Evolutionary conservation across 192 early-diverging fungal species (phyloP).

Genomic region (Ambispora gerdemannii): DNA sequence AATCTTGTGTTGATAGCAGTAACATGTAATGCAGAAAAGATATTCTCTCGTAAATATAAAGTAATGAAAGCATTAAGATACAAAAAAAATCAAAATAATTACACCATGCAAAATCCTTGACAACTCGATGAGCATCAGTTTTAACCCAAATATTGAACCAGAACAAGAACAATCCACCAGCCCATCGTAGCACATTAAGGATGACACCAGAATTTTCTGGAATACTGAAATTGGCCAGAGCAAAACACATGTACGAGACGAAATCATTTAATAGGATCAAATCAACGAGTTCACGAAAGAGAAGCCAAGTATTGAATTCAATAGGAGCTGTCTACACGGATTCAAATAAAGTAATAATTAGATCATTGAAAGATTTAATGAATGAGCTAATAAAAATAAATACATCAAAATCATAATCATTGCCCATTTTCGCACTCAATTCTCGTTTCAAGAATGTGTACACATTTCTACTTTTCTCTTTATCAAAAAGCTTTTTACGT

Average conservation of each 20-base stretch:
- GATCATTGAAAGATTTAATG: not conserved
- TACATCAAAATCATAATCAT: constrained; percentile 78
- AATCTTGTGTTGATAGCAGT: constrained; percentile 58
- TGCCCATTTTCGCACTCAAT: constrained; percentile 75
- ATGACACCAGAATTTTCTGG: constrained; percentile 62
- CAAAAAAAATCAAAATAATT: constrained; percentile 39
- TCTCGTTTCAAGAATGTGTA: constrained; percentile 63
- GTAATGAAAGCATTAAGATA: not conserved
- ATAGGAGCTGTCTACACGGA: constrained; percentile 63
- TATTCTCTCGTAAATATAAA: not conserved
- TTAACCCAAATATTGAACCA: constrained; percentile 96
- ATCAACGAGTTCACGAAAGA: constrained; percentile 92
- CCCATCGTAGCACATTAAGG: constrained; percentile 68
- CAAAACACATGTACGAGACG: constrained; percentile 78
- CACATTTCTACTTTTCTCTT: constrained; percentile 47
- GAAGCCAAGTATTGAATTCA: constrained; percentile 95
- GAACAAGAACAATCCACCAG: constrained; percentile 75
- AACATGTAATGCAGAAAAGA: not conserved
- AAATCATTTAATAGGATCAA: constrained; percentile 93
- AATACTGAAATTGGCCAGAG: constrained; percentile 73
- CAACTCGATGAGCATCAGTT: constrained; percentile 88
- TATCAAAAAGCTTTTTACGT: constrained; percentile 65
- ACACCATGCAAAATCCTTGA: constrained; percentile 99
- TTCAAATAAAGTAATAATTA: constrained; percentile 2
- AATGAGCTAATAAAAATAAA: constrained; percentile 4